phyloP scores from a whole-genome alignment of 768 basidiomycete species.

The Hypsizygus marmoreus region DNA sequence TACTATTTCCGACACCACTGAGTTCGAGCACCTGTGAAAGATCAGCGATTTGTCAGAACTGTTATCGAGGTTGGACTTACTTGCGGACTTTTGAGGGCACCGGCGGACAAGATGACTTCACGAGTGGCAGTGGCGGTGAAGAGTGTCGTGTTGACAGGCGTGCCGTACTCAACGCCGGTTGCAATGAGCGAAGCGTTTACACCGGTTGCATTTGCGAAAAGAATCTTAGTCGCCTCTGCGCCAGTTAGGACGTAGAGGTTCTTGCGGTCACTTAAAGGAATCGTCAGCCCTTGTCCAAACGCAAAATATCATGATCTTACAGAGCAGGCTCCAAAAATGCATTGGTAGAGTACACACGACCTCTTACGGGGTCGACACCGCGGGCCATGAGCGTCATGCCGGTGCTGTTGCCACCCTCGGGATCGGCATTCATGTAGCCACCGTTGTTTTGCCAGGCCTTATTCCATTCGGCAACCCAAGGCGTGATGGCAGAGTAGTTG shows the following conservation, averaged over 20 bases:
- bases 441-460: conserved; percentile 13
- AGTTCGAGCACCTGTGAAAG: conserved; percentile 45
- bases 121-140: conserved; percentile 37
- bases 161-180: conserved; percentile 43
- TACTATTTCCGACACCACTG: conserved; percentile 46
- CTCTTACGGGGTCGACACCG: conserved; percentile 16
- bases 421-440: conserved; percentile 15
- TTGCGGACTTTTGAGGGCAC: conserved; percentile 21
- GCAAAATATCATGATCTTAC: background rate
- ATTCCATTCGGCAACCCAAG: conserved; percentile 14
- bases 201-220: too few species aligned
- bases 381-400: conserved; percentile 15
- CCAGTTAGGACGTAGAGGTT: conserved; percentile 35
- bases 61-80: background rate
- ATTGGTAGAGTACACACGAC: conserved; percentile 18
- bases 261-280: conserved; percentile 11
- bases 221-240: conserved; percentile 31
- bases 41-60: background rate
- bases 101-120: conserved; percentile 51
- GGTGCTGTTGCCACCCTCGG: conserved; percentile 11
- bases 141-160: conserved; percentile 24
- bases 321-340: conserved; percentile 16
- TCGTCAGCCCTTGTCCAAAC: background rate
- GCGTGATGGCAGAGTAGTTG: conserved; percentile 13
- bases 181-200: too few species aligned